Evolutionary conservation across 140 eudicot species (phyloP).

Genomic region (Stevia rebaudiana): DNA sequence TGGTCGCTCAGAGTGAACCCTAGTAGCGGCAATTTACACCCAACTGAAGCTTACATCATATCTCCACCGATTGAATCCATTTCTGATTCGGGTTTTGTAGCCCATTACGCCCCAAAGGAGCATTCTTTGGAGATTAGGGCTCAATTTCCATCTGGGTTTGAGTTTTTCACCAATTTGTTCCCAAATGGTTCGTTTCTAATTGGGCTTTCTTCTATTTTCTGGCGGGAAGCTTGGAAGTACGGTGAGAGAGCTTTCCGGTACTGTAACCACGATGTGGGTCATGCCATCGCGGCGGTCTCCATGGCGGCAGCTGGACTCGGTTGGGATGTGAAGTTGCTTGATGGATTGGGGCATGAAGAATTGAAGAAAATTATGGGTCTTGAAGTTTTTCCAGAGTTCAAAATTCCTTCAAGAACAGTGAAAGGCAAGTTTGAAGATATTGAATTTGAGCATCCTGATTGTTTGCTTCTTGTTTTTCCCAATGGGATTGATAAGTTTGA

Average conservation of each 20-base stretch:
- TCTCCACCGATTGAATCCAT: slow-evolving; percentile 57
- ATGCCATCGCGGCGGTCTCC: slow-evolving; percentile 73
- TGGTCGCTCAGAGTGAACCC: slow-evolving; percentile 97
- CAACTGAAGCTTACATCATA: slow-evolving; percentile 79
- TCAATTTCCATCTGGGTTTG: slow-evolving; percentile 51
- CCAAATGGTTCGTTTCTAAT: slow-evolving; percentile 56
- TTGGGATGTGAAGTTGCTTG: slow-evolving; percentile 97
- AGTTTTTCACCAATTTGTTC: slow-evolving; percentile 36
- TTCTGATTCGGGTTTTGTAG: slow-evolving; percentile 48
- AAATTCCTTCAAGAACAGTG: slow-evolving; percentile 48
- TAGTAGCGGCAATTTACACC: slow-evolving; percentile 90
- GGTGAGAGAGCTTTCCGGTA: slow-evolving; percentile 95
- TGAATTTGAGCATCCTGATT: slow-evolving; percentile 98
- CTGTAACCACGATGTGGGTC: slow-evolving; percentile 94
- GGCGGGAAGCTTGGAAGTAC: slow-evolving; percentile 99
- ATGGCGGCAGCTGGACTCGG: slow-evolving; percentile 89
- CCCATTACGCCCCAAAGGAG: slow-evolving; percentile 85
- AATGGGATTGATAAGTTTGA: slow-evolving; percentile 40
- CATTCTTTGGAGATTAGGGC: slow-evolving; percentile 73
- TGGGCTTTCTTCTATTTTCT: slow-evolving; percentile 76
- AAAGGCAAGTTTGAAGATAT: slow-evolving; percentile 65
- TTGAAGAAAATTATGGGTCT: slow-evolving; percentile 74
- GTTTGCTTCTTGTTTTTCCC: slow-evolving; percentile 73
- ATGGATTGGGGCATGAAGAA: slow-evolving; percentile 73
- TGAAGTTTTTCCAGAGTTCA: slow-evolving; percentile 28